These are phyloP conservation scores for Pterula multifida DNA, from an alignment of 1,284 basidiomycete species.

Conservation along the genomic window DNA sequence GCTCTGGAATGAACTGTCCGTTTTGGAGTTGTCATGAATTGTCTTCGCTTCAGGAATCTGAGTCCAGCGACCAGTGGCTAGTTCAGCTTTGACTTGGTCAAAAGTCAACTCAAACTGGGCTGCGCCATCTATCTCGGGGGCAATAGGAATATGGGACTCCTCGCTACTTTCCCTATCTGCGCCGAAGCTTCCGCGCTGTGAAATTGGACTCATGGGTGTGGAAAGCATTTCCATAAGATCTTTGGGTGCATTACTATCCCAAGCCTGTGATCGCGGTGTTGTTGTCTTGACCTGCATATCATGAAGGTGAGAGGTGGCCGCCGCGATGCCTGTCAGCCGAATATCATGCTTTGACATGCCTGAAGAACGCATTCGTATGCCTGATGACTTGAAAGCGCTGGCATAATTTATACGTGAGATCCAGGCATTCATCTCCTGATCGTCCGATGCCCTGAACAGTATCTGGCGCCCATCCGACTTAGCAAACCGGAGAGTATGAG, in stretches of 20 bases:
- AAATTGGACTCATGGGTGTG: conserved; percentile 9
- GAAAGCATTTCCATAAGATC: conserved; percentile 29
- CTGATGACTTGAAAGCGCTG: conserved; percentile 79
- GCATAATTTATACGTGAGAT: conserved; percentile 91
- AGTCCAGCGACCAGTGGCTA: conserved; percentile 38
- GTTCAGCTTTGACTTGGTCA: conserved; percentile 74
- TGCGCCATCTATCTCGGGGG: conserved; percentile 39
- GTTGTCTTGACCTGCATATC: conserved; percentile 34
- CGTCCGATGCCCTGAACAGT: conserved; percentile 66
- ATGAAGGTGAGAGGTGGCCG: conserved; percentile 70
- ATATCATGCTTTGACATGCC: conserved; percentile 62
- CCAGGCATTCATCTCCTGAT: conserved; percentile 84
- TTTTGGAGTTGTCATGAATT: conserved; percentile 15
- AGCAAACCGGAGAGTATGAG: conserved; percentile 70
- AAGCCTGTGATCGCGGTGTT: conserved; percentile 27
- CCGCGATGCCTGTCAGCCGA: conserved; percentile 70
- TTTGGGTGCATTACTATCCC: conserved; percentile 30
- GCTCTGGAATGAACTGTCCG: conserved; percentile 4
- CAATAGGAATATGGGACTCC: conserved; percentile 29
- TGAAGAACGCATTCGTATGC: conserved; percentile 72
- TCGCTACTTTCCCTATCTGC: conserved; percentile 18
- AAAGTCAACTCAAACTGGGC: conserved; percentile 72
- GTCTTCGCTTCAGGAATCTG: background rate
- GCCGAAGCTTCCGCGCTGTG: conserved; percentile 16
- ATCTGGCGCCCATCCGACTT: conserved; percentile 71